A percentile compares a stretch with the other conserved stretches of the same genome.
These are phyloP conservation scores for Taphrina communis DNA, from an alignment of 1,139 yeast species.

Conservation along the genomic window DNA sequence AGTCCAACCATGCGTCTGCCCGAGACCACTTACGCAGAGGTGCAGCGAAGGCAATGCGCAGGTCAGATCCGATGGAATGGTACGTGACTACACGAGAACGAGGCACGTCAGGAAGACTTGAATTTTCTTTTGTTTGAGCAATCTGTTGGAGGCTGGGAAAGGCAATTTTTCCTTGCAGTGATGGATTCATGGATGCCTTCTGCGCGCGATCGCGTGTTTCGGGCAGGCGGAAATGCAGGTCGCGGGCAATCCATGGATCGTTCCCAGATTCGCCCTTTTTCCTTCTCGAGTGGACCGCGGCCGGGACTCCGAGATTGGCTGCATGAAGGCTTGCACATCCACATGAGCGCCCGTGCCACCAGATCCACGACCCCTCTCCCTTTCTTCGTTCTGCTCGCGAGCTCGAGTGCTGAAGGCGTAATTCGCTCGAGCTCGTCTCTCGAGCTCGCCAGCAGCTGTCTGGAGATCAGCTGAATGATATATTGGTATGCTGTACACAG, in stretches of 20 bases:
- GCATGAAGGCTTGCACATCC: constrained; percentile 15
- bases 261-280: too few relatives aligned
- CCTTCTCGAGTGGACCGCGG: too few relatives aligned
- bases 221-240: constrained; percentile 12
- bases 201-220: constrained; percentile 4
- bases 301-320: not conserved
- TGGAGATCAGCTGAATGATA: not conserved
- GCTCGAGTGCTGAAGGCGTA: too few relatives aligned
- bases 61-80: constrained; percentile 5
- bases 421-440: too few relatives aligned
- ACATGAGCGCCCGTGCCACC: not conserved
- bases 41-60: not conserved
- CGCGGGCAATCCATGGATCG: not conserved
- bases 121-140: not conserved
- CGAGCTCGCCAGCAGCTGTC: not conserved
- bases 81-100: not conserved
- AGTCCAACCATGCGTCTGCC: not conserved
- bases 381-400: not conserved
- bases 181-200: constrained; percentile 1
- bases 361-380: constrained; percentile 6
- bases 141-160: constrained; percentile 1
- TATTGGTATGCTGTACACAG: too few relatives aligned
- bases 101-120: constrained; percentile 1
- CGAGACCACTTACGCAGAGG: not conserved
- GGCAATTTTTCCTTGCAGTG: not conserved